These are phyloP conservation scores for Boletales sp. DNA, from an alignment of 768 basidiomycete species.

Conservation along the genomic window DNA sequence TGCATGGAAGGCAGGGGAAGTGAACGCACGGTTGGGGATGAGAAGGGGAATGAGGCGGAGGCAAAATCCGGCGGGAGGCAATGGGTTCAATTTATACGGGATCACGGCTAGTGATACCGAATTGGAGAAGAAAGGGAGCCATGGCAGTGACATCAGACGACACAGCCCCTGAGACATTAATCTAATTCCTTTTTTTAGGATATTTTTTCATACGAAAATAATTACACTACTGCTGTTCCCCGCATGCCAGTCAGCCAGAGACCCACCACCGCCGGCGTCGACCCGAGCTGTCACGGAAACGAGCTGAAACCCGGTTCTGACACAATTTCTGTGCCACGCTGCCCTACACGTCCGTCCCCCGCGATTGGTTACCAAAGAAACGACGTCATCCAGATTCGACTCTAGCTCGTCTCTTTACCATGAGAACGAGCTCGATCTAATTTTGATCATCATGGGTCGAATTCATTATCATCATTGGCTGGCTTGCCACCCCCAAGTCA, in stretches of 20 bases:
- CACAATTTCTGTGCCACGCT: too few species aligned
- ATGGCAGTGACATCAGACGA: constrained; percentile 33
- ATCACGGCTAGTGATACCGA: constrained; percentile 22
- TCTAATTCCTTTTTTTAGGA: constrained; percentile 8
- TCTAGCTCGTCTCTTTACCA: neutral
- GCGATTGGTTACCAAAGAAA: constrained; percentile 21
- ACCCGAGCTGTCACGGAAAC: constrained; percentile 7
- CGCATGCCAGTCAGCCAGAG: constrained; percentile 14
- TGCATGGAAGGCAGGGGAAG: constrained; percentile 10
- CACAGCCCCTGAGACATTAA: constrained; percentile 27
- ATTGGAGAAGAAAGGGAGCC: constrained; percentile 26
- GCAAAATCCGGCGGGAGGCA: constrained; percentile 5
- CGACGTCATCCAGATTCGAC: constrained; percentile 17
- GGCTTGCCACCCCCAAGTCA: neutral
- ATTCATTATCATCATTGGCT: too few species aligned
- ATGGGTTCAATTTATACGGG: constrained; percentile 27
- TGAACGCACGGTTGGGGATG: neutral
- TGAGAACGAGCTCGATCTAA: constrained; percentile 13
- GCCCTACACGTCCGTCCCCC: neutral
- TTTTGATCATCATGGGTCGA: neutral
- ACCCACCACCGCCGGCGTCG: constrained; percentile 7
- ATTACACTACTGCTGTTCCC: neutral
- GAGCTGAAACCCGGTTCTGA: constrained; percentile 8
- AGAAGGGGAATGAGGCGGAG: constrained; percentile 5
- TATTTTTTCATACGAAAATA: too few species aligned